phyloP scores from a whole-genome alignment of 2,329 filamentous ascomycete species.

The Fusarium continuum region DNA sequence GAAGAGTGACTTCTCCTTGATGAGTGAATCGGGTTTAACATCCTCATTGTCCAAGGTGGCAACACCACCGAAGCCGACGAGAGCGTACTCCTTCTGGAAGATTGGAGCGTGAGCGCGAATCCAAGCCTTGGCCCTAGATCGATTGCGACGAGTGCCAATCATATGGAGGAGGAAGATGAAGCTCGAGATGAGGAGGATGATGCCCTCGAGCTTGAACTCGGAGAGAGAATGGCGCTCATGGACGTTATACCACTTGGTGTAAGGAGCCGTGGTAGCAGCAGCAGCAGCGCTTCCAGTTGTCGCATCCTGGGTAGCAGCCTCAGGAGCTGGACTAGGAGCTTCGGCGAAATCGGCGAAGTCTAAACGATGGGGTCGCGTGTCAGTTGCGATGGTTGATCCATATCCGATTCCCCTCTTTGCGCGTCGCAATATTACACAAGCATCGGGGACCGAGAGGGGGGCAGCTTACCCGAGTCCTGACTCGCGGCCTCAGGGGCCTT shows the following conservation, averaged over 20 bases:
- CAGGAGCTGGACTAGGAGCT: conserved; percentile 72
- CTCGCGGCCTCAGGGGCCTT: conserved; percentile 62
- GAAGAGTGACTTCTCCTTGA: conserved; percentile 88
- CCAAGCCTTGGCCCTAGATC: conserved; percentile 82
- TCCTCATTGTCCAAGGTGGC: conserved; percentile 56
- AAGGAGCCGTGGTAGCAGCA: conserved; percentile 65
- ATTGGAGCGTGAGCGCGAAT: conserved; percentile 75
- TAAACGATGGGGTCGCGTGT: conserved; percentile 51
- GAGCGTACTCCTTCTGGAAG: conserved; percentile 83
- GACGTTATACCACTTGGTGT: conserved; percentile 95
- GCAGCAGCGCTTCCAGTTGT: conserved; percentile 58
- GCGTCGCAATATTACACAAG: conserved; percentile 31
- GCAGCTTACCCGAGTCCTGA: conserved; percentile 70
- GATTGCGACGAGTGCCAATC: conserved; percentile 82
- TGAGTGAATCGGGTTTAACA: conserved; percentile 55
- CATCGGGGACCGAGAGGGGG: background rate
- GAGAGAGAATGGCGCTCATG: conserved; percentile 86
- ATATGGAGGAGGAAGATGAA: conserved; percentile 82
- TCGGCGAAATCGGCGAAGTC: conserved; percentile 95
- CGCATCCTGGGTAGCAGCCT: conserved; percentile 58
- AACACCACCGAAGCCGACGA: conserved; percentile 79
- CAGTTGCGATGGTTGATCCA: conserved; percentile 32
- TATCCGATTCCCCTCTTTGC: conserved; percentile 4
- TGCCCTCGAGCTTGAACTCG: conserved; percentile 89
- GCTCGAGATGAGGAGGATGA: conserved; percentile 79